Evolutionary conservation across 306 rosid species (phyloP).

Genomic region (Fragaria vesca): DNA sequence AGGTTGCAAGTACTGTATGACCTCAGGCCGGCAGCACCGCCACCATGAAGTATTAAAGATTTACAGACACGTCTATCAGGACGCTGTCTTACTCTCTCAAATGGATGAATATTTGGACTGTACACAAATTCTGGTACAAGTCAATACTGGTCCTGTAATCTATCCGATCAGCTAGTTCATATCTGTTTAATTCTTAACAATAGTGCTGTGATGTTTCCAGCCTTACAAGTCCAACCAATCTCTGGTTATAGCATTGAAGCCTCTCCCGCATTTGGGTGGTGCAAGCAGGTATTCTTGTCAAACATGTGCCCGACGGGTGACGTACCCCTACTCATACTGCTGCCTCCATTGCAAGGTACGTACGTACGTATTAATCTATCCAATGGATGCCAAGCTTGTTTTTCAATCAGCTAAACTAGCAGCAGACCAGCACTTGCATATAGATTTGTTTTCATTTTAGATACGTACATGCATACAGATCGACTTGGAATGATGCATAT

Average conservation of each 20-base stretch:
- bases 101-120: neutral
- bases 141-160: neutral
- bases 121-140: neutral
- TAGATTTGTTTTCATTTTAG: neutral
- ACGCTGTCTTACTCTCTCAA: neutral
- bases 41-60: neutral
- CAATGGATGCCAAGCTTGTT: neutral
- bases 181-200: no score
- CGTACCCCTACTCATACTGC: neutral
- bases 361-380: neutral
- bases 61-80: neutral
- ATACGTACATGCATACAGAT: no score
- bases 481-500: neutral
- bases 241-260: neutral
- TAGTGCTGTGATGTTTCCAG: neutral
- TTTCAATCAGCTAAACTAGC: neutral
- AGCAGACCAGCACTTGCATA: no score
- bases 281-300: neutral
- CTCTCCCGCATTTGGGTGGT: neutral
- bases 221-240: neutral
- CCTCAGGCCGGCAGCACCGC: neutral
- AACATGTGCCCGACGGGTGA: neutral
- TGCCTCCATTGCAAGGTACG: neutral
- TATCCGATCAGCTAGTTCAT: no score
- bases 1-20: neutral